Evolutionary conservation across 148 eudicot genomes (phyloP), one percentile per base, ranked within the genome.

Genomic region (Simmondsia chinensis): DNA sequence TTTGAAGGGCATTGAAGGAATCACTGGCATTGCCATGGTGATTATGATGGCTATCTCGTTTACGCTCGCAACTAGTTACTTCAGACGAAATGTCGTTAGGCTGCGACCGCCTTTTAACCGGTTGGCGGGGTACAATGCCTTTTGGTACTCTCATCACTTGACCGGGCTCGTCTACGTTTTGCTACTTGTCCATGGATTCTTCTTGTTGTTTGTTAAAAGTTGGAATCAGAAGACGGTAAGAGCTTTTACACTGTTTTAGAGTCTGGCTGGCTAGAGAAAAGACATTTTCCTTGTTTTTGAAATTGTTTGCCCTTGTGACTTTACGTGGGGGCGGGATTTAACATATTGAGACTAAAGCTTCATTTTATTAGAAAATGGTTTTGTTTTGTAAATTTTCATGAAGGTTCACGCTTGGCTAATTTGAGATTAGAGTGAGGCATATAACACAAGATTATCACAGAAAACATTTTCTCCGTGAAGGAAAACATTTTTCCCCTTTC

Each of bases 91-190:
- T 32, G 65, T 65, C 5, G 62, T 82, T 48, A 93, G 71, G 61
- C 66, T 93, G 46, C 94, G 96, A 23, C 23, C 74, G 33, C 96
- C 96, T 5, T 80, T 79, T 39, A 82, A 80, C 58, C 50, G 82
- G 53, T 25, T 93, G 47, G 83, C 96, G 10, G 96, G 96, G 27
- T 86, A 82, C 46, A 93, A 93, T 38, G 96, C 96, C 1, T 86
- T 93, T 41, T 86, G 96, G 96, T 93, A 86, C 54, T 75, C 99
- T 9, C 99, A 86, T 60, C 99, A 86, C 60, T 73, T 86, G 60
- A 61, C 77, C 9, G 79, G 56, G 22, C 53, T 93, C 5, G 96
- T 93, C 54, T 93, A 93, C 39, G 57, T 80, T 21, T 43, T 82
- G 57, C 74, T 93, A 3, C 40, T 93, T 22, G 50, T 93, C 58